phyloP scores from a whole-genome alignment of 192 early-diverging fungal species.

The Diversispora epigaea region DNA sequence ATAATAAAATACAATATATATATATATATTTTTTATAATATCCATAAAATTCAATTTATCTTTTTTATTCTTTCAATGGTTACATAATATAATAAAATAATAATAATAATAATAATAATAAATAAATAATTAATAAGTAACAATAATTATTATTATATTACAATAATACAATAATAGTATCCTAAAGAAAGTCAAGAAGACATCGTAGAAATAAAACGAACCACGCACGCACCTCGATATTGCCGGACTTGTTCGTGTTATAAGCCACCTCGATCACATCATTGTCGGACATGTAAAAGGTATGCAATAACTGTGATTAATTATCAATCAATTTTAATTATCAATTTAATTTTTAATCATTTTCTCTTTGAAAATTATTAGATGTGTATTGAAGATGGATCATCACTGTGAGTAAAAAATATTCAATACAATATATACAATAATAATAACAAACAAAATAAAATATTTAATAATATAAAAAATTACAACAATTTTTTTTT shows the following conservation, averaged over 20 bases:
- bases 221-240: constrained; percentile 66
- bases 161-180: constrained; percentile 36
- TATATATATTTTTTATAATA: too few species aligned
- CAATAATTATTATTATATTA: constrained; percentile 30
- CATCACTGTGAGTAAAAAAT: constrained; percentile 62
- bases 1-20: too few species aligned
- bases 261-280: constrained; percentile 81
- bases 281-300: constrained; percentile 70
- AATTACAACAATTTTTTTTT: neutral
- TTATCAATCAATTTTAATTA: neutral
- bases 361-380: too few species aligned
- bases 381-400: constrained; percentile 83
- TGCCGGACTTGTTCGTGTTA: constrained; percentile 59
- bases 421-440: neutral
- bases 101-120: too few species aligned
- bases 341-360: too few species aligned
- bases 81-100: too few species aligned
- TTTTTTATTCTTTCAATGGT: too few species aligned
- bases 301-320: neutral
- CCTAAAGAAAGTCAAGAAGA: constrained; percentile 44
- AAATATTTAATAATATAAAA: neutral
- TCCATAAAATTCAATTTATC: too few species aligned
- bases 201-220: constrained; percentile 63
- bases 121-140: neutral
- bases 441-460: neutral